Evolutionary conservation across 306 rosid genomes (phyloP), one percentile per base, ranked within the genome.

Genomic region (Cyclanthera cordifolia): DNA sequence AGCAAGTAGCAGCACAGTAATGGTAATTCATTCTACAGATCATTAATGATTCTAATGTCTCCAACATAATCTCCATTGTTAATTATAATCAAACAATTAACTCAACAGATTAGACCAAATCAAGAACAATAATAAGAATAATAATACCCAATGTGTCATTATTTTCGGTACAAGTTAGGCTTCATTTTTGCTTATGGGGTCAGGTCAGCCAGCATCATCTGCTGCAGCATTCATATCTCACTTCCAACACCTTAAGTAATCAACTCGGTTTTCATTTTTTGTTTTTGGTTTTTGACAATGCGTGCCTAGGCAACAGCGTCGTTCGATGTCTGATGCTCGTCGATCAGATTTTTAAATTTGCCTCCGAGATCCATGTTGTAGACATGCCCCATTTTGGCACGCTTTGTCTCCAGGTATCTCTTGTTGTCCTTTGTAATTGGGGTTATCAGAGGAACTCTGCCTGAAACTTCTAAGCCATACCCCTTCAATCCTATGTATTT

Each of bases 401-500:
- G 86, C 37, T 88, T 86, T 2, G 95, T 86, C 87, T 90, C 93
- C 37, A 86, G 73, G 45, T 90, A 90, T 77, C 81, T 82, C 82
- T 28, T 77, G 80, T 90, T 90, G 72, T 90, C 97, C 5, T 77
- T 81, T 19, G 97, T 90, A 69, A 90, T 81, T 14, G 82, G 90
- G 23, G 90, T 79, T 69, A 85, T 2, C 70, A 90, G 72, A 0
- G 97, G 97, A 71, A 90, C 85, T 78, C 97, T 82, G 11, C 95
- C 92, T 0, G 86, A 78, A 75, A 90, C 74, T 14, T 83, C 73
- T 83, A 90, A 79, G 61, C 97, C 97, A 60, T 90, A 90, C 16
- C 97, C 97, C 74, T 85, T 90, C 45, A 90, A 84, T 20, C 96
- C 96, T 19, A 78, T 37, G 72, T 85, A 90, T 82, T 90, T 90